Percentiles rank a stretch among this genome's conserved stretches.
These are phyloP conservation scores for Aspergillus sp. DNA, from an alignment of 2,329 filamentous ascomycete species.

Conservation along the genomic window DNA sequence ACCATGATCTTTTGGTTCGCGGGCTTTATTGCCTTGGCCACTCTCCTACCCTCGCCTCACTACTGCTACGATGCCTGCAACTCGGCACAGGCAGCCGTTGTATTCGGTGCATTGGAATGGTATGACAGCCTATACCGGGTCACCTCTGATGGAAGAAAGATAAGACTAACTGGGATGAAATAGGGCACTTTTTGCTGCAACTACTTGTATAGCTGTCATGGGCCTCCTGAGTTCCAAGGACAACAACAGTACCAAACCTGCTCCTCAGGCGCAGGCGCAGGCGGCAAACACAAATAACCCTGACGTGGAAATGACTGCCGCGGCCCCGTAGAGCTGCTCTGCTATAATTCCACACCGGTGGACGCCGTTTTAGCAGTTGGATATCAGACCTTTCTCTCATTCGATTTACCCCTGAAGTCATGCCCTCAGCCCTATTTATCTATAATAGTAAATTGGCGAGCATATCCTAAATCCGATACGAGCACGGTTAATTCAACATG, in stretches of 20 bases:
- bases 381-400: not conserved
- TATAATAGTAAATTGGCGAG: not conserved
- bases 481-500: not conserved
- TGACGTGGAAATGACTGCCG: constrained; percentile 5
- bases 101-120: constrained; percentile 47
- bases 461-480: not conserved
- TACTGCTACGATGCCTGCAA: constrained; percentile 56
- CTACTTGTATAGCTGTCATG: constrained; percentile 45
- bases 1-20: constrained; percentile 89
- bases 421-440: not conserved
- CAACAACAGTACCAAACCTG: constrained; percentile 19
- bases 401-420: not conserved
- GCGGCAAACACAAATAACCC: constrained; percentile 5
- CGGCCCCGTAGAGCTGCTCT: not conserved
- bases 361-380: not conserved
- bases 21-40: constrained; percentile 73
- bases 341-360: no score
- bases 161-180: constrained; percentile 2
- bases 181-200: constrained; percentile 44
- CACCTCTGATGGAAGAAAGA: not conserved
- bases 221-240: constrained; percentile 40
- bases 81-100: constrained; percentile 50
- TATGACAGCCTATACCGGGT: constrained; percentile 17
- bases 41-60: constrained; percentile 53
- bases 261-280: constrained; percentile 16